Conservation (phyloP, 345 rosid species). For the Melastoma malabathricum region DNA sequence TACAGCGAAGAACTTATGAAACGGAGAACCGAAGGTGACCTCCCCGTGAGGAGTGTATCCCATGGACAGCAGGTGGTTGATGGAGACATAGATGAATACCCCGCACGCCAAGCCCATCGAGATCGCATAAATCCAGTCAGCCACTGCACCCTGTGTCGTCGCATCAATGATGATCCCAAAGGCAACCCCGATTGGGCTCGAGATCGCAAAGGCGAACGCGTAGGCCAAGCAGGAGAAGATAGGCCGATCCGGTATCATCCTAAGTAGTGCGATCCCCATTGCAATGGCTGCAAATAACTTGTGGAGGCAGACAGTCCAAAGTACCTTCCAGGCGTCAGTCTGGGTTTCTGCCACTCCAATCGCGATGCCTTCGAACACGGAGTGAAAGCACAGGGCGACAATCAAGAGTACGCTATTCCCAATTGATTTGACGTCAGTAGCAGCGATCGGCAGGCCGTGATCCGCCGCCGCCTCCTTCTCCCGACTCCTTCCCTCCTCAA, state of each 20-base stretch:
- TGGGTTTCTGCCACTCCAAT: slow-evolving; percentile 45
- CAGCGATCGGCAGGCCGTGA: slow-evolving; percentile 5
- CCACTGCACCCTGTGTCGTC: slow-evolving; percentile 55
- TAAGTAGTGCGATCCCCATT: slow-evolving; percentile 83
- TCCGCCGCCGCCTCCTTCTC: slow-evolving; percentile 3
- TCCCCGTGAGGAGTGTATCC: slow-evolving; percentile 38
- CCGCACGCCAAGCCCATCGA: slow-evolving; percentile 87
- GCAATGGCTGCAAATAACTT: slow-evolving; percentile 81
- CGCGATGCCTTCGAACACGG: slow-evolving; percentile 28
- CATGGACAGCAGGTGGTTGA: slow-evolving; percentile 62
- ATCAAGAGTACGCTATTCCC: slow-evolving; percentile 71
- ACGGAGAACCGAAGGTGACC: slow-evolving; percentile 33
- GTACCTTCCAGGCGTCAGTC: slow-evolving; percentile 69
- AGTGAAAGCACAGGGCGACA: slow-evolving; percentile 75
- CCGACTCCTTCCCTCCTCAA: slow-evolving; percentile 13
- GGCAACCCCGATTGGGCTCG: slow-evolving; percentile 66
- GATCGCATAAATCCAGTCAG: slow-evolving; percentile 67
- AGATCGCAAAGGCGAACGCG: slow-evolving; percentile 70
- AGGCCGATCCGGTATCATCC: slow-evolving; percentile 73
- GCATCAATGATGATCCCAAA: slow-evolving; percentile 71
- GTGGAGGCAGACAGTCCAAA: slow-evolving; percentile 75
- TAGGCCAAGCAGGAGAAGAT: slow-evolving; percentile 39
- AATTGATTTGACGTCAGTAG: slow-evolving; percentile 22
- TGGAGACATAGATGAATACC: slow-evolving; percentile 60
- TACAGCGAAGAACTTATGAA: slow-evolving; percentile 46